Evolutionary conservation across 2,329 filamentous ascomycete species (phyloP), one percentile per base, ranked within the genome.

Genomic region (Mycogone perniciosa): DNA sequence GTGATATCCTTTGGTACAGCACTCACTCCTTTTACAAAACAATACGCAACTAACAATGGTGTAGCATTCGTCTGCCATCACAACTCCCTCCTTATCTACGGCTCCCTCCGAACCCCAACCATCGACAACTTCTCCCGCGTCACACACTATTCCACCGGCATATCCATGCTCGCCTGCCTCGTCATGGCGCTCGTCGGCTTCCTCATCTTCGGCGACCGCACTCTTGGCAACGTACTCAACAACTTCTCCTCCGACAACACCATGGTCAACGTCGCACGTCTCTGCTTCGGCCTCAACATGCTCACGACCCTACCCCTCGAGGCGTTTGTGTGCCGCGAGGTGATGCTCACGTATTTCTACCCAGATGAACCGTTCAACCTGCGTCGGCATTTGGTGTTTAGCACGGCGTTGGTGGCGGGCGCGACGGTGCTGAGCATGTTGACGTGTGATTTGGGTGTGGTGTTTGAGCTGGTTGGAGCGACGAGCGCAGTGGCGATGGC

Each of bases 281-380:
- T 99, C 46, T 96, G 89, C 71, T 97, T 99, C 65, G 93, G 93
- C 2, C 80, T 99, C 58, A 99, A 99, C 76, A 99, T 99, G 93
- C 82, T 99, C 62, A 96, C 93, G 10, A 97, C 93, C 2, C 76
- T 99, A 34, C 93, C 93, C 0, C 84, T 99, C 54, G 93, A 99
- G 75, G 91, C 90, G 11, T 99, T 99, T 67, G 93, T 99, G 49
- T 99, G 93, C 70, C 83, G 93, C 63, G 93, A 96, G 70, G 91
- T 96, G 56, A 95, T 96, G 88, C 81, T 89, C 59, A 90, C 89
- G 56, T 96, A 95, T 69, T 85, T 76, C 64, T 84, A 77, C 61
- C 80, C 79, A 1, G 76, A 74, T 54, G 89, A 74, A 59, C 86
- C 87, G 0, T 95, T 91, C 72, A 85, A 90, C 66, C 82, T 89